phyloP scores from a whole-genome alignment of 495 filamentous ascomycete genomes.

The Tuber indicum region DNA sequence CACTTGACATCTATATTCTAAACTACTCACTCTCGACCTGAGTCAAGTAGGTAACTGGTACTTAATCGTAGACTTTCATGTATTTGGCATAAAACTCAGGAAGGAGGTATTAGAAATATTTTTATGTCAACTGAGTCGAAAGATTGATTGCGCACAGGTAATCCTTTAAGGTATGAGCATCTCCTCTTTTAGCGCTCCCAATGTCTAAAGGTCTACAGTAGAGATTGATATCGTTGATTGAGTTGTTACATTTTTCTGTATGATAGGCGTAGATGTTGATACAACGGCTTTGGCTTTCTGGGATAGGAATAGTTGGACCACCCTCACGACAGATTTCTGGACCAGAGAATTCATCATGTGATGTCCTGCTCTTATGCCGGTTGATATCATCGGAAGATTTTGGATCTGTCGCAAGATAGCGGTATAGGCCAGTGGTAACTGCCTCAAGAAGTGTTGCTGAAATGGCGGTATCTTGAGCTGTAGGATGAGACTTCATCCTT shows the following conservation, averaged over 20 bases:
- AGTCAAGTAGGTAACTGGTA: not conserved
- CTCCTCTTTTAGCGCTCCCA: no score
- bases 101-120: no score
- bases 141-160: no score
- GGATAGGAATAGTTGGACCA: not conserved
- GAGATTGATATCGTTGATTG: no score
- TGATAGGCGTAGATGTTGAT: not conserved
- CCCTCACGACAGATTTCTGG: not conserved
- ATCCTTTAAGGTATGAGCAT: no score
- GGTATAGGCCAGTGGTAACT: not conserved
- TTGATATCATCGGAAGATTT: not conserved
- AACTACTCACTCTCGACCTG: not conserved
- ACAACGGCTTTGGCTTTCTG: not conserved
- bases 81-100: not conserved
- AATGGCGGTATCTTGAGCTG: not conserved
- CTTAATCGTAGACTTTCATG: not conserved
- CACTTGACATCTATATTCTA: not conserved
- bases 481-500: not conserved
- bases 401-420: not conserved
- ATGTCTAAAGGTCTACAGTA: no score
- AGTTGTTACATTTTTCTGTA: no score
- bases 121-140: no score
- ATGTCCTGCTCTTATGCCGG: not conserved
- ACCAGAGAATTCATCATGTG: not conserved
- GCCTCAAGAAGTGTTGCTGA: not conserved